Evolutionary conservation across 257 asterid species (phyloP).

Genomic region (Capsicum baccatum): DNA sequence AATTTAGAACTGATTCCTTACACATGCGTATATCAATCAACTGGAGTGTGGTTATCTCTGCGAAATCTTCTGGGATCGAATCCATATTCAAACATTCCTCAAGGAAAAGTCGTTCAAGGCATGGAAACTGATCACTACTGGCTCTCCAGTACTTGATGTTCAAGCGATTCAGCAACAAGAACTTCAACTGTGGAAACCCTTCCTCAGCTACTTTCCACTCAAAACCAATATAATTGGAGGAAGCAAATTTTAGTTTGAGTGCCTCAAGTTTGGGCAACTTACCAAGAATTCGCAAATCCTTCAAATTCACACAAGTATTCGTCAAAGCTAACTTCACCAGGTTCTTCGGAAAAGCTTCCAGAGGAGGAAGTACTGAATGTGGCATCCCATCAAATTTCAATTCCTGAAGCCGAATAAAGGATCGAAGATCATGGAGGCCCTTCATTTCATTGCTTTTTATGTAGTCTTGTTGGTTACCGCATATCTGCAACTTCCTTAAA

Average conservation of each 20-base stretch:
- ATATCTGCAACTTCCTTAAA: no score
- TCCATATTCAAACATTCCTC: constrained; percentile 11
- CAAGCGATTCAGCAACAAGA: neutral
- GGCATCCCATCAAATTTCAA: no score
- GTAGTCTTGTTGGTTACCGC: no score
- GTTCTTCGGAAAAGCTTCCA: constrained; percentile 32
- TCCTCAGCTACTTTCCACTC: neutral
- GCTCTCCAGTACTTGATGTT: neutral
- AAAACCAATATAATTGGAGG: neutral
- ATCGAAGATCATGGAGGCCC: neutral
- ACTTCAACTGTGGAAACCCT: neutral
- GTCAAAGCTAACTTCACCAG: neutral
- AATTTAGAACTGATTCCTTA: no score
- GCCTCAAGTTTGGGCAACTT: neutral
- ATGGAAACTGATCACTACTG: constrained; percentile 30
- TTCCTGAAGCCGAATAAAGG: neutral
- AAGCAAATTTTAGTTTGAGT: neutral
- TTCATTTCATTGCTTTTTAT: no score
- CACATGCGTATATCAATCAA: no score
- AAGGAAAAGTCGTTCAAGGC: constrained; percentile 35
- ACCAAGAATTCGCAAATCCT: neutral
- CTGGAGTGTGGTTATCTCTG: no score
- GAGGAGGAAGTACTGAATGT: neutral
- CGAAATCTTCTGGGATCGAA: neutral
- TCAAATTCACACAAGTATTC: neutral